A percentile compares a stretch with the other conserved stretches of the same genome.
Conservation (phyloP, 2,329 filamentous ascomycete genomes). For the Ophioceras dolichostomum region DNA sequence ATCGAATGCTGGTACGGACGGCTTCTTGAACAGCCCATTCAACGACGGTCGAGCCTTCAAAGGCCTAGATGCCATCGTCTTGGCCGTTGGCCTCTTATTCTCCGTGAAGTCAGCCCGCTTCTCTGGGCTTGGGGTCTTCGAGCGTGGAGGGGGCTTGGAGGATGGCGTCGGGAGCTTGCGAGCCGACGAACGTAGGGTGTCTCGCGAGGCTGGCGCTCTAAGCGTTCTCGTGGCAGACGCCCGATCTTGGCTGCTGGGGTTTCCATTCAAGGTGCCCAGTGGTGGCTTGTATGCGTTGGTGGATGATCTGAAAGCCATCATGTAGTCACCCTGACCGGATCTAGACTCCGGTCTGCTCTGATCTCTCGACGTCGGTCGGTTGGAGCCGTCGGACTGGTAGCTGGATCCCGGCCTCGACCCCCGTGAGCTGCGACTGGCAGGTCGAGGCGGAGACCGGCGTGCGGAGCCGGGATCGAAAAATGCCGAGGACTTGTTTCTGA, state of each 20-base stretch:
- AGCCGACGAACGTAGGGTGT: slow-evolving; percentile 11
- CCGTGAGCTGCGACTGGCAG: slow-evolving; percentile 19
- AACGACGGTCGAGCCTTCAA: slow-evolving; percentile 39
- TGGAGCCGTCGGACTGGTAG: slow-evolving; percentile 50
- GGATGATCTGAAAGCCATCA: slow-evolving; percentile 28
- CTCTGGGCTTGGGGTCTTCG: slow-evolving; percentile 27
- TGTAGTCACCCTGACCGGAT: slow-evolving; percentile 30
- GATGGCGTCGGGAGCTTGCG: slow-evolving; percentile 20
- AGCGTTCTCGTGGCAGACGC: slow-evolving; percentile 20
- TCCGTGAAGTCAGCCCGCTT: slow-evolving; percentile 16
- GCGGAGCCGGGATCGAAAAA: slow-evolving; percentile 59
- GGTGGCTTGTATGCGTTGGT: slow-evolving; percentile 30
- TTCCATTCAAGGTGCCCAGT: slow-evolving; percentile 28
- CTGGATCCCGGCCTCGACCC: slow-evolving; percentile 41
- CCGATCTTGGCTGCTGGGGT: slow-evolving; percentile 22
- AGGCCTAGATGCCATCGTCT: slow-evolving; percentile 30
- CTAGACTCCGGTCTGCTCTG: slow-evolving; percentile 44
- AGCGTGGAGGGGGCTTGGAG: slow-evolving; percentile 15
- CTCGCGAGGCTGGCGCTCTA: slow-evolving; percentile 19
- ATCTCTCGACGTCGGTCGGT: slow-evolving; percentile 33
- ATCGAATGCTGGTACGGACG: slow-evolving; percentile 31
- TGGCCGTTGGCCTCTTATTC: slow-evolving; percentile 22
- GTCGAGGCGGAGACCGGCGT: slow-evolving; percentile 39
- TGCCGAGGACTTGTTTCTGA: slow-evolving; percentile 53
- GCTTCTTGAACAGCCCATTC: slow-evolving; percentile 42